Conservation (phyloP, 1,284 basidiomycete species). For the Exobasidium rhododendri region DNA sequence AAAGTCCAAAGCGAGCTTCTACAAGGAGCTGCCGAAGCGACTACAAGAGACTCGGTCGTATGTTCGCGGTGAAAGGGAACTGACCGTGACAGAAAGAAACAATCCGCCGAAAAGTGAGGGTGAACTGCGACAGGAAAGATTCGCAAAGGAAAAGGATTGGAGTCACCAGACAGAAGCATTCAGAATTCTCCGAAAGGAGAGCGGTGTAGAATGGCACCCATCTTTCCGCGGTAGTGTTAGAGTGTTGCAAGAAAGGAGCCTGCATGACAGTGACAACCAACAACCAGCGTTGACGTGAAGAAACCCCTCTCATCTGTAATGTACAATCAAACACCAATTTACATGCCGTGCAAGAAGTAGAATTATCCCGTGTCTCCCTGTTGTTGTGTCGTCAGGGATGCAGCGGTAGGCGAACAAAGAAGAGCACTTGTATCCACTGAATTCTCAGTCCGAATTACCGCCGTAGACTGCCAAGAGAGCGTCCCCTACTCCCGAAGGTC, state of each 20-base stretch:
- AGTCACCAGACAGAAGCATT: constrained; percentile 71
- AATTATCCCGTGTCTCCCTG: too few species aligned
- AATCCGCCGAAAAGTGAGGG: constrained; percentile 82
- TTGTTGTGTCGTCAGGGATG: too few species aligned
- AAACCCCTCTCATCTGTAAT: too few species aligned
- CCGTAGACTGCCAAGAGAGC: constrained; percentile 82
- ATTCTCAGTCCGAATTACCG: constrained; percentile 34
- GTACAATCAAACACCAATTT: too few species aligned
- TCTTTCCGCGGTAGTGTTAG: constrained; percentile 66
- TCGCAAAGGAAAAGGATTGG: constrained; percentile 79
- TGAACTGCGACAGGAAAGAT: constrained; percentile 63
- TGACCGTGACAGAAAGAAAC: constrained; percentile 75
- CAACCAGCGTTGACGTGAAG: too few species aligned
- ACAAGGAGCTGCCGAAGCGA: constrained; percentile 68
- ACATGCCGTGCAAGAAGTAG: too few species aligned
- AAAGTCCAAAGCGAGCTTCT: constrained; percentile 72
- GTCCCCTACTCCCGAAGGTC: constrained; percentile 84
- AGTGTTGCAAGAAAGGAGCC: constrained; percentile 55
- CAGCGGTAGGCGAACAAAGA: too few species aligned
- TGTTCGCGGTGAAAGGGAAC: constrained; percentile 72
- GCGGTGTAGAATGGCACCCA: constrained; percentile 71
- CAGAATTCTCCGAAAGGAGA: constrained; percentile 68
- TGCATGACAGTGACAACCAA: background rate
- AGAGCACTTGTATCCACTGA: too few species aligned
- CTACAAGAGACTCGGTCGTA: constrained; percentile 75